A percentile compares a stretch with the other conserved stretches of the same genome.
Evolutionary conservation across 257 asterid species (phyloP).

Genomic region (Solanum lignicaule): DNA sequence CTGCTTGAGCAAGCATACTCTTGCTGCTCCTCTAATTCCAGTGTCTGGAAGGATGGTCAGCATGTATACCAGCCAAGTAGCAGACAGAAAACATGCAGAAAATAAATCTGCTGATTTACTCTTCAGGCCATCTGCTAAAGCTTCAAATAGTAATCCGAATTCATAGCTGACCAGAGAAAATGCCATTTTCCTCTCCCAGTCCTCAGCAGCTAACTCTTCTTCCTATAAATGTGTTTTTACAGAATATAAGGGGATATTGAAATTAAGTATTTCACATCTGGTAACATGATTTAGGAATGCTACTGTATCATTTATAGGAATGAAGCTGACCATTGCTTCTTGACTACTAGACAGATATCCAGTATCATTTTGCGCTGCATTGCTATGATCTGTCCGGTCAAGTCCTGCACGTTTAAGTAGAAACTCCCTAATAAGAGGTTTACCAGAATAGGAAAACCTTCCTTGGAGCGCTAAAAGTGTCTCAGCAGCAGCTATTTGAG

Average conservation of each 20-base stretch:
- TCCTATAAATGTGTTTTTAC: constrained; percentile 25
- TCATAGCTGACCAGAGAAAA: constrained; percentile 71
- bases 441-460: constrained; percentile 71
- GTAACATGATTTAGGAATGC: not conserved
- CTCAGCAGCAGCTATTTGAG: constrained; percentile 70
- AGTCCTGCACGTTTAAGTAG: constrained; percentile 67
- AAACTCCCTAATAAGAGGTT: constrained; percentile 51
- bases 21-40: constrained; percentile 70
- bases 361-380: constrained; percentile 39
- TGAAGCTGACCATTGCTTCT: constrained; percentile 36
- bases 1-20: constrained; percentile 55
- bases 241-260: not conserved
- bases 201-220: constrained; percentile 51
- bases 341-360: constrained; percentile 20
- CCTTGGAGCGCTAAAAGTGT: constrained; percentile 62
- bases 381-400: constrained; percentile 20
- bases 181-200: constrained; percentile 72
- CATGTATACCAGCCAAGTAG: constrained; percentile 76
- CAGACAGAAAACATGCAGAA: constrained; percentile 59
- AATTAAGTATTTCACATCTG: not conserved
- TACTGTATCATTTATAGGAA: not conserved
- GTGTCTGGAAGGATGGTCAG: constrained; percentile 71
- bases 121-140: constrained; percentile 59
- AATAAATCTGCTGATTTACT: constrained; percentile 39
- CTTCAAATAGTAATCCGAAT: constrained; percentile 71